Conservation (phyloP, 805 yeast genomes). For the Pichia deserticola region DNA sequence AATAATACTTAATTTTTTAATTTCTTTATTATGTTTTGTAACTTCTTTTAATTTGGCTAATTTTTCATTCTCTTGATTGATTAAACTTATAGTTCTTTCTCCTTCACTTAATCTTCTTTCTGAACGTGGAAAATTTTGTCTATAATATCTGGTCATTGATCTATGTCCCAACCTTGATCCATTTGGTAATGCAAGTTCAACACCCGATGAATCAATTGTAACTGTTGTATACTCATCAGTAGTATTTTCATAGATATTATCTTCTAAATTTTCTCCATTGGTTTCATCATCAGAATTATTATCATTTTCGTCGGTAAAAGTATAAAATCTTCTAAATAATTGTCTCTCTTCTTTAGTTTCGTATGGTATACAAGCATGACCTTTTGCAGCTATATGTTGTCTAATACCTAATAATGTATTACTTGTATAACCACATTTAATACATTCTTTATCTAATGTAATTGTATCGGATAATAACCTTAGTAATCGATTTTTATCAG, state of each 20-base stretch:
- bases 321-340: constrained; percentile 68
- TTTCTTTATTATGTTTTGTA: constrained; percentile 30
- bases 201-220: constrained; percentile 34
- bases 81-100: constrained; percentile 41
- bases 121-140: constrained; percentile 44
- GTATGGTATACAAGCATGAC: constrained; percentile 85
- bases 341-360: constrained; percentile 70
- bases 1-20: constrained; percentile 32
- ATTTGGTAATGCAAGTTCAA: constrained; percentile 62
- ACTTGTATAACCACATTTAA: constrained; percentile 78
- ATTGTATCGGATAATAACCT: constrained; percentile 67
- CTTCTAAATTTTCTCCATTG: not conserved
- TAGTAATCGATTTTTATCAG: constrained; percentile 63
- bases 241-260: constrained; percentile 14
- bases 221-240: constrained; percentile 26
- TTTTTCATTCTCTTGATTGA: constrained; percentile 14
- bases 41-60: constrained; percentile 11
- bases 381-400: constrained; percentile 75
- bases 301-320: constrained; percentile 34
- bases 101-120: constrained; percentile 48
- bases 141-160: constrained; percentile 55
- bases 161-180: constrained; percentile 80
- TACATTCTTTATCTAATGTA: constrained; percentile 71
- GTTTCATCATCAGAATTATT: not conserved
- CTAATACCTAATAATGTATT: constrained; percentile 74